phyloP scores from a whole-genome alignment of 495 filamentous ascomycete species.

The Penicillium soppii region DNA sequence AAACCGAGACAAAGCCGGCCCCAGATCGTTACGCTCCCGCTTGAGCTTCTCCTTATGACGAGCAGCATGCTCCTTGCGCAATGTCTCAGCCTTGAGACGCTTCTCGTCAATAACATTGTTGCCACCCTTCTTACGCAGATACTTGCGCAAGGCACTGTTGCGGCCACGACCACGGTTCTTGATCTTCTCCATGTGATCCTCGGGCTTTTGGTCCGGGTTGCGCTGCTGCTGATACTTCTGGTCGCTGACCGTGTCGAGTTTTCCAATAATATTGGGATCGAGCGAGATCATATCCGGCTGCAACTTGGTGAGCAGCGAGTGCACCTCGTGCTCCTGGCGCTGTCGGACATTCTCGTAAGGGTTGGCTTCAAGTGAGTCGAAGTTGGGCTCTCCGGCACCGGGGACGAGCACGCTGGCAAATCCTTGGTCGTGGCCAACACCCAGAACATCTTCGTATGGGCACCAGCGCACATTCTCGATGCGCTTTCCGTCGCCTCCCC shows the following conservation, averaged over 20 bases:
- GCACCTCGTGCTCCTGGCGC: conserved; percentile 90
- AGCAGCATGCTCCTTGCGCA: conserved; percentile 62
- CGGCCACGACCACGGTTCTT: conserved; percentile 83
- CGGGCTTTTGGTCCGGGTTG: conserved; percentile 70
- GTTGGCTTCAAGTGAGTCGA: conserved; percentile 88
- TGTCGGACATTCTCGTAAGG: conserved; percentile 96
- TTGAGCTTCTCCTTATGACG: conserved; percentile 64
- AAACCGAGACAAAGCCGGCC: conserved; percentile 72
- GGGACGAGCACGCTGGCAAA: conserved; percentile 89
- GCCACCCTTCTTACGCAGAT: conserved; percentile 82
- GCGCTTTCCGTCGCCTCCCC: conserved; percentile 81
- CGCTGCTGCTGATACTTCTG: conserved; percentile 69
- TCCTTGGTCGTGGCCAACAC: conserved; percentile 78
- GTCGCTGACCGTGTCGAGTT: conserved; percentile 73
- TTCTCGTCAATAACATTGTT: conserved; percentile 93
- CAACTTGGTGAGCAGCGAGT: conserved; percentile 84
- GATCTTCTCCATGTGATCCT: conserved; percentile 66
- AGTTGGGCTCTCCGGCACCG: conserved; percentile 94
- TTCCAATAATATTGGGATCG: conserved; percentile 86
- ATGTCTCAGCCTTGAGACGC: conserved; percentile 63
- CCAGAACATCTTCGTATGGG: conserved; percentile 90
- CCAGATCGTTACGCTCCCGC: conserved; percentile 59
- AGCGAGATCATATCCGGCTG: conserved; percentile 96
- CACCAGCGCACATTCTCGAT: conserved; percentile 87
- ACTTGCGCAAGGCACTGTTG: conserved; percentile 83